A percentile compares a stretch with the other conserved stretches of the same genome.
Conservation (phyloP, 1,284 basidiomycete species). For the Ceratobasidium sp. region DNA sequence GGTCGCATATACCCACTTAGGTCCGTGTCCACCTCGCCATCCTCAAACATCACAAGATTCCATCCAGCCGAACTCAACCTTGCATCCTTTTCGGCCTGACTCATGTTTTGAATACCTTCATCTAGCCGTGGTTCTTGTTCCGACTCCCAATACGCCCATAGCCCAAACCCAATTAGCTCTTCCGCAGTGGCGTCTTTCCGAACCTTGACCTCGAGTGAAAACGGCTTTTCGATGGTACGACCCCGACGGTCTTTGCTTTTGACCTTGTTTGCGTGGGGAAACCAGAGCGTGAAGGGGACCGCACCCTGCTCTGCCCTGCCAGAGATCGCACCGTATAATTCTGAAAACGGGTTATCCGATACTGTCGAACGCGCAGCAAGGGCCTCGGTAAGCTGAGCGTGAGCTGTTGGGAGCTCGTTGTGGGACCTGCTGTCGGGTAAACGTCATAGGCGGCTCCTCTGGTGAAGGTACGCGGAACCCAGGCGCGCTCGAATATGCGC, state of each 20-base stretch:
- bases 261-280: constrained; percentile 72
- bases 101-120: constrained; percentile 61
- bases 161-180: constrained; percentile 91
- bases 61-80: constrained; percentile 82
- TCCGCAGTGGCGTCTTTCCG: constrained; percentile 91
- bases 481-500: constrained; percentile 36
- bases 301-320: constrained; percentile 71
- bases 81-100: constrained; percentile 49
- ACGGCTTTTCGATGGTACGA: constrained; percentile 32
- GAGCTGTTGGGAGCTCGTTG: background rate
- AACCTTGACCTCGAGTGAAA: constrained; percentile 63
- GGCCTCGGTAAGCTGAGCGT: constrained; percentile 68
- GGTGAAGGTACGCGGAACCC: constrained; percentile 37
- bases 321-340: constrained; percentile 81
- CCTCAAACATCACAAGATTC: constrained; percentile 95
- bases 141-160: constrained; percentile 93
- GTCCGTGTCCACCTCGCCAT: constrained; percentile 98
- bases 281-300: constrained; percentile 80
- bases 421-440: constrained; percentile 8
- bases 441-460: constrained; percentile 34
- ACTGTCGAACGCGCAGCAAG: constrained; percentile 62
- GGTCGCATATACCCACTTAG: constrained; percentile 64
- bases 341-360: constrained; percentile 78
- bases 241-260: constrained; percentile 44
- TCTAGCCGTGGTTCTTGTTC: constrained; percentile 80